phyloP scores from a whole-genome alignment of 2,329 filamentous ascomycete species.

The Talaromyces sp. region DNA sequence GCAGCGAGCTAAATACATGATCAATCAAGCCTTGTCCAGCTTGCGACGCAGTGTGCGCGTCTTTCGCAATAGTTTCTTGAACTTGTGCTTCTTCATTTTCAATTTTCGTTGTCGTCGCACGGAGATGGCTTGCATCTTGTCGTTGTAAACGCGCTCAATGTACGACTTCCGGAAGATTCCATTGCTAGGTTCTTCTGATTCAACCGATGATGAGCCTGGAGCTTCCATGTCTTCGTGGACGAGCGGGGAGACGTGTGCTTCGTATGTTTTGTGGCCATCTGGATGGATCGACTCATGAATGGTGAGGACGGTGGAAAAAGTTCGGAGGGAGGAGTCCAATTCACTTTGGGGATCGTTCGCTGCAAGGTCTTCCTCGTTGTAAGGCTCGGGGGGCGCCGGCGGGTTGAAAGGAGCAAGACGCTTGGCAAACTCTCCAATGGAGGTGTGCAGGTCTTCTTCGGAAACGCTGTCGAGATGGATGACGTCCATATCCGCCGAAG shows the following conservation, averaged over 20 bases:
- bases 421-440: constrained; percentile 62
- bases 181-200: constrained; percentile 54
- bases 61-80: constrained; percentile 96
- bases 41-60: constrained; percentile 85
- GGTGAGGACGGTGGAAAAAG: constrained; percentile 46
- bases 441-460: constrained; percentile 58
- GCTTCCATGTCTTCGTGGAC: constrained; percentile 34
- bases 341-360: constrained; percentile 17
- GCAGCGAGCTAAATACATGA: constrained; percentile 4
- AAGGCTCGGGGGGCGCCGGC: constrained; percentile 69
- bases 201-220: constrained; percentile 24
- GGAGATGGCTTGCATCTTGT: constrained; percentile 72
- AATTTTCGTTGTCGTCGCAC: constrained; percentile 88
- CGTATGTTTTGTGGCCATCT: constrained; percentile 47
- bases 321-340: constrained; percentile 33
- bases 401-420: constrained; percentile 75
- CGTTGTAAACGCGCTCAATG: constrained; percentile 60
- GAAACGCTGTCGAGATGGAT: constrained; percentile 39
- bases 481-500: constrained; percentile 24
- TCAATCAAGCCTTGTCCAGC: constrained; percentile 56
- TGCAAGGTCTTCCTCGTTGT: constrained; percentile 31
- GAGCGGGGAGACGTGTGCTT: constrained; percentile 47
- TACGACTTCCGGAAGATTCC: constrained; percentile 41
- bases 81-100: constrained; percentile 99
- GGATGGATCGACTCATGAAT: constrained; percentile 48